Base-by-base conservation (phyloP, 2,329 filamentous ascomycete genomes). In the Phyllachora maydis region DNA sequence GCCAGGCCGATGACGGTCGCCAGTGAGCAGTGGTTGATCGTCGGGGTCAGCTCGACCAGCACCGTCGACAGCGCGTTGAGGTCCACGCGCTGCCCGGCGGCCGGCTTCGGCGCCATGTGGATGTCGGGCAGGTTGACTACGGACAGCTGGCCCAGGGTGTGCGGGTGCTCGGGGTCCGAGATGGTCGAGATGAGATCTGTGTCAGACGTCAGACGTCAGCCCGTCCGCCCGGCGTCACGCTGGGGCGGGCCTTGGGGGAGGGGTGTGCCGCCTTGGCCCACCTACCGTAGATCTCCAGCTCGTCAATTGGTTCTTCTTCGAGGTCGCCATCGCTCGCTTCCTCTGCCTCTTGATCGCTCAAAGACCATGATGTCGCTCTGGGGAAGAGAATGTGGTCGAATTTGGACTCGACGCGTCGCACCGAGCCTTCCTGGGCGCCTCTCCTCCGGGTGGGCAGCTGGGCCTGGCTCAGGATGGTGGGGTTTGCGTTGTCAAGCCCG, bases 111-210 rank as follows among this genome's bases (percentile, higher is more conserved):
- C 21, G 56, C 57, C 35, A 98, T 79, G 38, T 67, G 61, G 37
- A 98, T 93, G 47, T 98, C 88, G 16, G 77, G 72, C n/a, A 98
- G 68, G 35, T 90, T 93, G 35, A 98, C 82, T 24, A 98, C 88
- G 16, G 83, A 82, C 19, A 98, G 62, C 38, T 88, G 82, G 30
- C 83, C 88, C 23, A 98, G 65, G 3, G 85, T 91, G 25, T 93
- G 68, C 18, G 88, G 88, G 43, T 98, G 88, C 51, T 98, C 88
- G 2, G 88, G 88, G 46, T 98, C 88, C 13, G 79, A 85, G 40
- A 98, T 93, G 36, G 77, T 76, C 32, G 82, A 79, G 38, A 98
- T 88, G 30, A 98, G 63, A 53, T 98, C 85, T 88, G 32, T 33
- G 32, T n/a, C n/a, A 40, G 35, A 42, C 35, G 38, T 52, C 33